A percentile compares a stretch with the other conserved stretches of the same genome.
Evolutionary conservation across 2,329 filamentous ascomycete species (phyloP).

Genomic region (Mycogone perniciosa): DNA sequence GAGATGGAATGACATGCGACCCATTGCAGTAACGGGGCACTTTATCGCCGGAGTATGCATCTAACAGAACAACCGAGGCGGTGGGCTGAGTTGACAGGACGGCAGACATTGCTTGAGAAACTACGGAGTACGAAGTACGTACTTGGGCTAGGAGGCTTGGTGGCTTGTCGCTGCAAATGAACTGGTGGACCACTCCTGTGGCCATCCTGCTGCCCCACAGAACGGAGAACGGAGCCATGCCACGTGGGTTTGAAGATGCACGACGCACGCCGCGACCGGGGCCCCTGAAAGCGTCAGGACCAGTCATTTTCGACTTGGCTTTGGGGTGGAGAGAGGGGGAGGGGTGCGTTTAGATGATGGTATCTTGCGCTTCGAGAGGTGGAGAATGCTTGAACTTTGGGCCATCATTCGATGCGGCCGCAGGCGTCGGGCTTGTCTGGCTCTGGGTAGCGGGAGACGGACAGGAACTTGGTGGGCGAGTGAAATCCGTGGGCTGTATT

Average conservation of each 20-base stretch:
- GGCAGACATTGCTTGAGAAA: too few relatives aligned
- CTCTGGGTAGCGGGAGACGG: too few relatives aligned
- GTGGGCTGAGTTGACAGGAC: too few relatives aligned
- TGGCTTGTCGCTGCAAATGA: background rate
- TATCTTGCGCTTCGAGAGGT: background rate
- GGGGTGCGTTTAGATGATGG: background rate
- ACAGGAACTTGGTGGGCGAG: too few relatives aligned
- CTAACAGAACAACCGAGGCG: too few relatives aligned
- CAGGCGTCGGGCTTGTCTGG: background rate
- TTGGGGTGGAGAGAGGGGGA: background rate
- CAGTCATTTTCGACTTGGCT: background rate
- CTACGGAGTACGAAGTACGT: too few relatives aligned
- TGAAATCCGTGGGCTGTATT: too few relatives aligned
- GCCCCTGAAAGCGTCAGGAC: background rate
- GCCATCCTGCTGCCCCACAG: conserved; percentile 10
- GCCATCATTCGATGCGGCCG: too few relatives aligned
- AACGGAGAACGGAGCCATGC: conserved; percentile 16
- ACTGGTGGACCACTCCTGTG: conserved; percentile 11
- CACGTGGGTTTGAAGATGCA: conserved; percentile 25
- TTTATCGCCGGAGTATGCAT: too few relatives aligned
- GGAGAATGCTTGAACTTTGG: background rate
- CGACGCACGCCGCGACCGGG: conserved; percentile 15
- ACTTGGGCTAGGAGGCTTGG: too few relatives aligned
- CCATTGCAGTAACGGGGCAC: too few relatives aligned
- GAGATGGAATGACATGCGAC: too few relatives aligned